phyloP scores from a whole-genome alignment of 768 basidiomycete species.

The Suillus alpinus region DNA sequence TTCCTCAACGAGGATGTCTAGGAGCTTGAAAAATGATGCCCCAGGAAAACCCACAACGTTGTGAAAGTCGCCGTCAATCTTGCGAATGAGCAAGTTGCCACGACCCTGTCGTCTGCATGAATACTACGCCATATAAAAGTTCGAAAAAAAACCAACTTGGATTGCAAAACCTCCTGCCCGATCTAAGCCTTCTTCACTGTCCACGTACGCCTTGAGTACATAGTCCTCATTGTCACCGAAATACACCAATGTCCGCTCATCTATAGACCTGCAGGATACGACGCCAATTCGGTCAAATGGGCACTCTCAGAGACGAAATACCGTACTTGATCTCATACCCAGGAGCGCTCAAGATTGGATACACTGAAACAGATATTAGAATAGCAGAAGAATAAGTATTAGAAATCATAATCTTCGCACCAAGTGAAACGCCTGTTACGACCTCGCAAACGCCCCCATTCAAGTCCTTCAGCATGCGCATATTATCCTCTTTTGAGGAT shows the following conservation, averaged over 20 bases:
- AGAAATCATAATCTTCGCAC: constrained; percentile 39
- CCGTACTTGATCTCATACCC: constrained; percentile 70
- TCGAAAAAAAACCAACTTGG: constrained; percentile 52
- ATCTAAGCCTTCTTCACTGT: constrained; percentile 81
- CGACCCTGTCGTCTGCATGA: constrained; percentile 51
- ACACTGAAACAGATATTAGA: constrained; percentile 42
- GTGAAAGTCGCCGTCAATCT: constrained; percentile 85
- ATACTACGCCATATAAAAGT: not conserved
- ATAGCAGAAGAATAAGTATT: not conserved
- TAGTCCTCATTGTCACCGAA: constrained; percentile 62
- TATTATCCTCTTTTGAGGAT: constrained; percentile 68
- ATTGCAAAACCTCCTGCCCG: constrained; percentile 94
- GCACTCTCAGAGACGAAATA: not conserved
- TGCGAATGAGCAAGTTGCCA: constrained; percentile 77
- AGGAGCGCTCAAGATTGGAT: constrained; percentile 70
- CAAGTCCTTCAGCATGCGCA: constrained; percentile 83
- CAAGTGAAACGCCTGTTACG: constrained; percentile 85
- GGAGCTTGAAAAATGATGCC: constrained; percentile 74
- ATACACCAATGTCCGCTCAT: constrained; percentile 77
- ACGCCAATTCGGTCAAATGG: not conserved
- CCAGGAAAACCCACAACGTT: constrained; percentile 94
- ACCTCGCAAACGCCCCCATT: constrained; percentile 89
- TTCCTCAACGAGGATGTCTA: constrained; percentile 70
- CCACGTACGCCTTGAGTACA: constrained; percentile 74
- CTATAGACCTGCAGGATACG: constrained; percentile 58